phyloP scores from a whole-genome alignment of 345 rosid species.

The Ailanthus altissimus region DNA sequence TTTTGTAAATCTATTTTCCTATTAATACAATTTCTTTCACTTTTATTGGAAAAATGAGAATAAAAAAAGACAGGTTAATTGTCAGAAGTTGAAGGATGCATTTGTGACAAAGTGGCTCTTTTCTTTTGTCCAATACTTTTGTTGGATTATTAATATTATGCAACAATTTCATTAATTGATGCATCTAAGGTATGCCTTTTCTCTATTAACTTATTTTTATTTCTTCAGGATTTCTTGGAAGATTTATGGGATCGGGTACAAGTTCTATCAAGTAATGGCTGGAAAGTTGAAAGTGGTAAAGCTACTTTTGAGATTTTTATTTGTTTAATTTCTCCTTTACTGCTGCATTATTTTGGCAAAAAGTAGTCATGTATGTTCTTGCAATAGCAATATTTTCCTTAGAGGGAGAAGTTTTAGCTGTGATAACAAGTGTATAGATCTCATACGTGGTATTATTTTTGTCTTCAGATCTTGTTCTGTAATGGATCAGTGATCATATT shows the following conservation, averaged over 20 bases:
- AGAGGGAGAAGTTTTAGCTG: background rate
- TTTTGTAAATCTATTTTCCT: no score
- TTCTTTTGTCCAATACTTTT: background rate
- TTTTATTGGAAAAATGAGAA: no score
- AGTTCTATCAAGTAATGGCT: conserved; percentile 68
- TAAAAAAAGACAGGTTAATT: background rate
- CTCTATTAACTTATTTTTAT: conserved; percentile 17
- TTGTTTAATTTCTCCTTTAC: background rate
- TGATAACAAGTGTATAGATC: background rate
- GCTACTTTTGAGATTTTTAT: conserved; percentile 12
- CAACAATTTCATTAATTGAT: background rate
- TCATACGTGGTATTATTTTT: background rate
- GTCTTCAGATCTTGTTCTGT: background rate
- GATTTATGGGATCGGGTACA: conserved; percentile 84
- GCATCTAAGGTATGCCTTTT: background rate
- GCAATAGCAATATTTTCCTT: background rate
- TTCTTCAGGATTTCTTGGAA: conserved; percentile 87
- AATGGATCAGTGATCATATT: background rate
- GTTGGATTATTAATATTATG: background rate
- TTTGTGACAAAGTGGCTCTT: background rate
- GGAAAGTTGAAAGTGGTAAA: conserved; percentile 95
- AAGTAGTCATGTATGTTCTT: background rate
- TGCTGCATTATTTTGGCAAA: background rate
- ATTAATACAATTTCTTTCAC: no score
- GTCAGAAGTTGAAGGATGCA: background rate